These are phyloP conservation scores for Medicago ruthenica DNA, from an alignment of 306 rosid genomes.

Conservation along the genomic window DNA sequence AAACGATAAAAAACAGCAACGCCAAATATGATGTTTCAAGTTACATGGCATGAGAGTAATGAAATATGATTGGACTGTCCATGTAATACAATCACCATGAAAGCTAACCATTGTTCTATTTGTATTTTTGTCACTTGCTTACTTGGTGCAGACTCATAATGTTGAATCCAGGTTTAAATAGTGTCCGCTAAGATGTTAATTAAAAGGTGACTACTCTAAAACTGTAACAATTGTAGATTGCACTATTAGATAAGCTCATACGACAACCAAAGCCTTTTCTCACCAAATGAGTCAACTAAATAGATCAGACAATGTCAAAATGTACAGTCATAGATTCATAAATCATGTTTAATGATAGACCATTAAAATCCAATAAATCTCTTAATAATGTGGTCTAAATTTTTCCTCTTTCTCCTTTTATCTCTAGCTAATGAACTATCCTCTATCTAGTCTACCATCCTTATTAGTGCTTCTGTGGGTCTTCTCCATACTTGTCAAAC, in stretches of 20 bases:
- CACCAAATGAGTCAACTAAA: not conserved
- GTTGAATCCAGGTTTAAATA: constrained; percentile 30
- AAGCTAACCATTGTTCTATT: not conserved
- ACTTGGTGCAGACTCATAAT: constrained; percentile 24
- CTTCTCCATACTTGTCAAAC: not conserved
- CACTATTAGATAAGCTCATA: constrained; percentile 20
- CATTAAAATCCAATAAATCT: not conserved
- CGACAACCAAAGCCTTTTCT: not conserved
- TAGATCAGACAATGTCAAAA: not conserved
- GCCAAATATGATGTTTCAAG: constrained; percentile 20
- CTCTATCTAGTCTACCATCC: constrained; percentile 1
- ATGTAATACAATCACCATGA: constrained; percentile 21
- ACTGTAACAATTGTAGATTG: constrained; percentile 17
- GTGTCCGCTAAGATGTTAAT: constrained; percentile 16
- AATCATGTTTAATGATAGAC: not conserved
- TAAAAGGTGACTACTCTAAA: constrained; percentile 32
- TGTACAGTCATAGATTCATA: constrained; percentile 13
- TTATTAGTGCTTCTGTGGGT: not conserved
- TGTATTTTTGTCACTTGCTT: constrained; percentile 10
- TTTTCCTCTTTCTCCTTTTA: not conserved
- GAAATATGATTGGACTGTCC: constrained; percentile 1
- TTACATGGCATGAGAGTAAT: constrained; percentile 9
- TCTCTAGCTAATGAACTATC: not conserved
- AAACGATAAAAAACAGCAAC: constrained; percentile 1
- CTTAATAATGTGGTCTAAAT: not conserved